These are phyloP conservation scores for Stephania yunnanensis DNA, from an alignment of 164 flowering plant species.

Conservation along the genomic window DNA sequence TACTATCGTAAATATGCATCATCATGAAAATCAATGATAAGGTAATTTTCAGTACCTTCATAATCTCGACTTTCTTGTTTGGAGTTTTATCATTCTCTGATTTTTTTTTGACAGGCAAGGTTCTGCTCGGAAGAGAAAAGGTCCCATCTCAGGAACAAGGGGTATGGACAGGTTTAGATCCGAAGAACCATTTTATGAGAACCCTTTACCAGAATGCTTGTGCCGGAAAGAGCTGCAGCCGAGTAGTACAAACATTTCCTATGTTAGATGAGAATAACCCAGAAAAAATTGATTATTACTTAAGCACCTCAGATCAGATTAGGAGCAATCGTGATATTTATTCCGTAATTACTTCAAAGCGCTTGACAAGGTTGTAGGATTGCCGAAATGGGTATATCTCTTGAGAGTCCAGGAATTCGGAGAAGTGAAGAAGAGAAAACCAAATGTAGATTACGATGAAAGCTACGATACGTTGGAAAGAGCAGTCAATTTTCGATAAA, in stretches of 20 bases:
- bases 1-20: no score
- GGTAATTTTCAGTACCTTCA: no score
- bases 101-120: constrained; percentile 62
- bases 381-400: constrained; percentile 16
- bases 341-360: constrained; percentile 8
- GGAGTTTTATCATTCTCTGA: background rate
- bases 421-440: background rate
- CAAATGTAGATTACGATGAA: constrained; percentile 8
- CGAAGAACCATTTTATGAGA: constrained; percentile 90
- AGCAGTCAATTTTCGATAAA: background rate
- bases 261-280: background rate
- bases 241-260: constrained; percentile 19
- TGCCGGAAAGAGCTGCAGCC: constrained; percentile 39
- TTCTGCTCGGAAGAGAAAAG: constrained; percentile 86
- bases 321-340: background rate
- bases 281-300: constrained; percentile 8
- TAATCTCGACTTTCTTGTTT: background rate
- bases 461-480: background rate
- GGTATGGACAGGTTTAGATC: constrained; percentile 90
- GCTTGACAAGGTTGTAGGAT: constrained; percentile 2
- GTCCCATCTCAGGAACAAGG: constrained; percentile 88
- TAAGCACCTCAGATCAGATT: background rate
- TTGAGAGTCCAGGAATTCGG: constrained; percentile 6
- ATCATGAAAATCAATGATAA: no score
- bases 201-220: constrained; percentile 91